Conservation (phyloP, 768 basidiomycete genomes). For the Collybia mongolica region DNA sequence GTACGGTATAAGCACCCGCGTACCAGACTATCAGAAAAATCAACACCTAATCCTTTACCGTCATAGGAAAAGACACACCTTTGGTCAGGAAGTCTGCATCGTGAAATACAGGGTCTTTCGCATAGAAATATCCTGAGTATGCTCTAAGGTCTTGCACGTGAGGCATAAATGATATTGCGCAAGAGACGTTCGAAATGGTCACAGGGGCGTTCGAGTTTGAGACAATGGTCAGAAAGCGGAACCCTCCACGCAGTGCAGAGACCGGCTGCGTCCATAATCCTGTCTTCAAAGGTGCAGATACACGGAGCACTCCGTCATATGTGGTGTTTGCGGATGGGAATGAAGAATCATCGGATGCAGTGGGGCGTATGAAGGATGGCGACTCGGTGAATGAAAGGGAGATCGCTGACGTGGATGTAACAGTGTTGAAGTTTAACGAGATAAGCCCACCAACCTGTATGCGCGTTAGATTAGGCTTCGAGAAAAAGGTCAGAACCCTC, state of each 20-base stretch:
- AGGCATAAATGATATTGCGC: slow-evolving; percentile 53
- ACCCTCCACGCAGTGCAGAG: slow-evolving; percentile 46
- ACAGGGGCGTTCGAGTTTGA: slow-evolving; percentile 30
- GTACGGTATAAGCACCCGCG: slow-evolving; percentile 60
- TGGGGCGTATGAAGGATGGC: slow-evolving; percentile 49
- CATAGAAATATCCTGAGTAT: slow-evolving; percentile 54
- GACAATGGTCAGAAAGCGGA: slow-evolving; percentile 50
- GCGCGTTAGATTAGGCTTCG: background rate
- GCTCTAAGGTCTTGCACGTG: slow-evolving; percentile 46
- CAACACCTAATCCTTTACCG: background rate
- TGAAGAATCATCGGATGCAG: slow-evolving; percentile 52
- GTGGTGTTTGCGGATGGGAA: slow-evolving; percentile 43
- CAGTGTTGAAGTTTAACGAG: slow-evolving; percentile 40
- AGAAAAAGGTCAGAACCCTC: slow-evolving; percentile 2
- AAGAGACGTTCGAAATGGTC: slow-evolving; percentile 47
- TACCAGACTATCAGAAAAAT: slow-evolving; percentile 45
- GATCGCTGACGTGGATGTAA: slow-evolving; percentile 31
- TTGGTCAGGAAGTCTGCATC: slow-evolving; percentile 53
- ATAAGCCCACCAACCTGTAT: slow-evolving; percentile 52
- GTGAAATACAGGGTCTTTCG: slow-evolving; percentile 39
- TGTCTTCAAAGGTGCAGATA: slow-evolving; percentile 31
- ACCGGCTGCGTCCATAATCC: slow-evolving; percentile 52
- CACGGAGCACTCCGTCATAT: slow-evolving; percentile 39
- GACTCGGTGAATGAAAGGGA: slow-evolving; percentile 61
- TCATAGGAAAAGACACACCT: slow-evolving; percentile 18